Base-by-base conservation (phyloP, 306 rosid species). In the Potentilla sterilis region DNA sequence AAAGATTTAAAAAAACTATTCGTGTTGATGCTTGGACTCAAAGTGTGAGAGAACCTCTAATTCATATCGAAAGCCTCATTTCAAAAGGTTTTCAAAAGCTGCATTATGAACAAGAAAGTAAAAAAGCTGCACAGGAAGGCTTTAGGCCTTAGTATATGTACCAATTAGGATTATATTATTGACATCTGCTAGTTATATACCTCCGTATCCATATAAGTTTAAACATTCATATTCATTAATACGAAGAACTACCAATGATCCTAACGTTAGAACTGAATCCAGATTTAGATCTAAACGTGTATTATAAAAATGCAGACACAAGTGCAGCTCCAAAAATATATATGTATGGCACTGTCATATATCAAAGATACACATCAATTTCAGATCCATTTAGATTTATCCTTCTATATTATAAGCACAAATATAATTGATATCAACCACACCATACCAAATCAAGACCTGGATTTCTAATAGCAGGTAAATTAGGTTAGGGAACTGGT, bases 211-310 rank as follows among this genome's bases (percentile, higher is more conserved):
- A n/a, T 47, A 47, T 57, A 15, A 51, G 43, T 67, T 80, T 59
- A 78, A 46, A 74, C 76, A 32, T 76, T 84, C 75, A 42, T 68
- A 37, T 70, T 49, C 70, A 40, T 61, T 61, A 61, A 41, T 9
- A 40, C 18, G 70, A 38, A 32, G 82, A 64, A 66, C 28, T 70
- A 70, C 70, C 37, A 32, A 51, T 55, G 1, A 71, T 79, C 76
- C 68, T 75, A 73, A 62, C 66, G 81, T 79, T 79, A 65, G 64
- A 59, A n/a, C 78, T 58, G 59, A 64, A 16, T 43, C 73, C 70
- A 72, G 67, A 58, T 81, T 84, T 66, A 76, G 91, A 84, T 87
- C 86, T 79, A 77, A 77, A 51, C 49, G 72, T 73, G 44, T n/a
- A 72, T 80, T 57, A n/a, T 75, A 79, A 61, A 74, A 74, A 38